Base-by-base conservation (phyloP, 192 early-diverging fungal species). In the Coemansia sp. region DNA sequence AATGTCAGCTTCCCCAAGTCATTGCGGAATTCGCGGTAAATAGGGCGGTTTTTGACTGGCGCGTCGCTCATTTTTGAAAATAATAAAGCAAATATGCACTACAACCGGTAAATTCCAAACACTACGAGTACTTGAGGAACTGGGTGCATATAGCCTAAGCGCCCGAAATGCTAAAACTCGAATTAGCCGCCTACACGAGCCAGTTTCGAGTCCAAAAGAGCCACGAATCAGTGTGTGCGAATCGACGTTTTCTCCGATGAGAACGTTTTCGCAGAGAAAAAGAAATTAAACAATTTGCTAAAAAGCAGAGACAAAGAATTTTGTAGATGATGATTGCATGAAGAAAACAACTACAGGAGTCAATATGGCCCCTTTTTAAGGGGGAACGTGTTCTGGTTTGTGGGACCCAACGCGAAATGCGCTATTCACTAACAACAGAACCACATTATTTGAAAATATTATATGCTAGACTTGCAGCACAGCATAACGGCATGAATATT, bases 1-100 rank as follows among this genome's bases (percentile, higher is more conserved):
- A 95, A 94, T 1, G 94, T 96, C 57, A 98, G 84, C 13, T 94
- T 90, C 14, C 70, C 68, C 22, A 97, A 79, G 24, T 85, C 84
- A 35, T 68, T 78, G 49, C 85, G 74, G 66, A 88, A 93, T 51
- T 85, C 73, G 52, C 84, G 82, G 16, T 84, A 84, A 37, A 91
- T 67, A 9, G 69, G 39, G n/a, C 81, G 67, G 62, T 78, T 65
- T 54, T 68, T 73, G 9, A 41, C 26, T n/a, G 59, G 23, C 1
- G 65, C 47, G 37, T n/a, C 47, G n/a, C 26, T 43, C 57, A 59
- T 59, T 11, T 19, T 59, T n/a, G 43, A 5, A 19, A 45, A 45
- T 14, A 14, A 37, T 4, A 45, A 60, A 47, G 14, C 23, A 49
- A 61, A 23, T 32, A 29, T 26, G 19, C 57, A 23, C 37, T 41